phyloP scores from a whole-genome alignment of 2,329 filamentous ascomycete genomes.

The Ophiostoma sp. region DNA sequence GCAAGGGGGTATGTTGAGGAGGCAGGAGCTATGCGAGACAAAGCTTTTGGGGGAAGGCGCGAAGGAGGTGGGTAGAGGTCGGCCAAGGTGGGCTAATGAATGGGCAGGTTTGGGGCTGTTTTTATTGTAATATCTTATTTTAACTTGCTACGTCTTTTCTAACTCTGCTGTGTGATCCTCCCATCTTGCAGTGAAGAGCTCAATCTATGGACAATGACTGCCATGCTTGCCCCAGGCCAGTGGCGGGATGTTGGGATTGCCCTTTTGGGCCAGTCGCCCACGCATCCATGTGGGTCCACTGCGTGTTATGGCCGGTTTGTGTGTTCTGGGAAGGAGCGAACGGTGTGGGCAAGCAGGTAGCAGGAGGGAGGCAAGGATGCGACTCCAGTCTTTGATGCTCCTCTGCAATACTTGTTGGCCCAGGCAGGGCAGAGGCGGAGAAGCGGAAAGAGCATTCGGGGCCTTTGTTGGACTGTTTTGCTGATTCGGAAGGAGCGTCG shows the following conservation, averaged over 20 bases:
- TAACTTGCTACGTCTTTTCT: neutral
- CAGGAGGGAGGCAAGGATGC: neutral
- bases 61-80: conserved; percentile 14
- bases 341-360: neutral
- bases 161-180: neutral
- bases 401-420: neutral
- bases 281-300: conserved; percentile 17
- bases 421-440: conserved; percentile 1
- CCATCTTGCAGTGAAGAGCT: neutral
- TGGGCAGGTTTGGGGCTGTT: conserved; percentile 15
- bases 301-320: conserved; percentile 1
- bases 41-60: conserved; percentile 18
- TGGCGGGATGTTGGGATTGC: conserved; percentile 23
- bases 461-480: conserved; percentile 16
- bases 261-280: conserved; percentile 15
- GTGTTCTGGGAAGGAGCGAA: conserved; percentile 10
- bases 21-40: conserved; percentile 18
- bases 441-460: conserved; percentile 12
- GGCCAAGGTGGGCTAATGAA: conserved; percentile 20
- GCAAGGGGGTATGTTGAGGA: conserved; percentile 17
- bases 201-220: neutral
- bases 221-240: conserved; percentile 10
- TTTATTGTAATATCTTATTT: neutral
- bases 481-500: conserved; percentile 9
- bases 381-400: neutral